A percentile compares a stretch with the other conserved stretches of the same genome.
These are phyloP conservation scores for Musa balbisiana DNA, from an alignment of 202 grass and related monocot species.

Conservation along the genomic window DNA sequence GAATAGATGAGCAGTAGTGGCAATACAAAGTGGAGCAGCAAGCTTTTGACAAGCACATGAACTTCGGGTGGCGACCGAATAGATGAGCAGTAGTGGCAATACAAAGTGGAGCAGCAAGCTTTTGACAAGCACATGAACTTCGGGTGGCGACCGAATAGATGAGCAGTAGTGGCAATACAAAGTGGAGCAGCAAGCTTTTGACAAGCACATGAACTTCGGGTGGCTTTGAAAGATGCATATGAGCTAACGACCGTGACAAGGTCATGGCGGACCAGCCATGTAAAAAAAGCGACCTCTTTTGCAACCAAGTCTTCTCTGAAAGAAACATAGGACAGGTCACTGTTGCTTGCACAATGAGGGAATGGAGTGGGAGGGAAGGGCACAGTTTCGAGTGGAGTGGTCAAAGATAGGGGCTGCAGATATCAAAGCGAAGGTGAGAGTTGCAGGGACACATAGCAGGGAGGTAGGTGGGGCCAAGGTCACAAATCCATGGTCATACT, in stretches of 20 bases:
- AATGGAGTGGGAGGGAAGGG: not conserved
- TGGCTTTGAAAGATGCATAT: not conserved
- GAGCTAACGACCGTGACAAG: not conserved
- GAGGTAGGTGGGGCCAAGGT: not conserved
- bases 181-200: too few relatives aligned
- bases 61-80: not conserved
- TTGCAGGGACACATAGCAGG: not conserved
- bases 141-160: not conserved
- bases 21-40: too few relatives aligned
- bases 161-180: not conserved
- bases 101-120: too few relatives aligned
- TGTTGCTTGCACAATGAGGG: not conserved
- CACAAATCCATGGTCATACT: not conserved
- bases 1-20: too few relatives aligned
- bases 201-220: too few relatives aligned
- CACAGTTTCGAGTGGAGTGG: not conserved
- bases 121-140: too few relatives aligned
- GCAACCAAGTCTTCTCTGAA: not conserved
- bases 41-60: too few relatives aligned
- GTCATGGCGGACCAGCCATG: not conserved
- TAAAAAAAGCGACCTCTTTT: not conserved
- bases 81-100: not conserved
- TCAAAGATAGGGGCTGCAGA: constrained; percentile 6
- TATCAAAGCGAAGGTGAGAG: constrained; percentile 1
- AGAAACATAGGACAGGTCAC: not conserved